These are phyloP conservation scores for Leccinellum rugosiceps DNA, from an alignment of 768 basidiomycete species.

Conservation along the genomic window DNA sequence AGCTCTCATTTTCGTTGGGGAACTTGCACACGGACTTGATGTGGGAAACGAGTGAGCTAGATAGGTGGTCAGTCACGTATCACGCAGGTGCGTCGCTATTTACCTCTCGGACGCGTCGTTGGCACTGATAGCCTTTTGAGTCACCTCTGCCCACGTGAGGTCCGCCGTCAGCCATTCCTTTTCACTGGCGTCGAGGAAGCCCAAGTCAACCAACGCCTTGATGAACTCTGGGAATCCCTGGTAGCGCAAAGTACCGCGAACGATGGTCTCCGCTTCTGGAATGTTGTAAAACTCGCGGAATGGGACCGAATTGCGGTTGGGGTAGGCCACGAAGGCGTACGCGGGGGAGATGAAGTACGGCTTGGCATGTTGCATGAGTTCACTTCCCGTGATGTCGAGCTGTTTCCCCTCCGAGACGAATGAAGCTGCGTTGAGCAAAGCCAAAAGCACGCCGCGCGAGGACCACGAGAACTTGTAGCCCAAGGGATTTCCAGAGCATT, in stretches of 20 bases:
- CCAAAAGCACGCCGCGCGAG: conserved; percentile 91
- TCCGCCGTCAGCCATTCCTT: conserved; percentile 77
- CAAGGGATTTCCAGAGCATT: conserved; percentile 89
- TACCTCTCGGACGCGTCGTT: conserved; percentile 68
- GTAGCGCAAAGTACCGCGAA: conserved; percentile 92
- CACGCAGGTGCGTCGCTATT: not conserved
- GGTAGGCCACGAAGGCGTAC: conserved; percentile 94
- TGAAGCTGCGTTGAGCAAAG: conserved; percentile 86
- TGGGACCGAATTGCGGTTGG: conserved; percentile 90
- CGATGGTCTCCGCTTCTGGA: conserved; percentile 88
- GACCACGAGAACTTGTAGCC: conserved; percentile 99
- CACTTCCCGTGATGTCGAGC: conserved; percentile 66
- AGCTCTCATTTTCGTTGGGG: conserved; percentile 64
- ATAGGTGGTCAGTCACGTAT: not conserved
- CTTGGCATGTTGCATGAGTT: conserved; percentile 87
- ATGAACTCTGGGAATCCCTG: conserved; percentile 98
- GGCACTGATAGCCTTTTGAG: conserved; percentile 69
- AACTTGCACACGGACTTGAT: conserved; percentile 71
- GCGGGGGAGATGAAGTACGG: conserved; percentile 96
- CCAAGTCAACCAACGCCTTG: conserved; percentile 78
- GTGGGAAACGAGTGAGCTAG: conserved; percentile 67
- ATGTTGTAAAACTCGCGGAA: conserved; percentile 93
- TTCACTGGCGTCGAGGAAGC: conserved; percentile 73
- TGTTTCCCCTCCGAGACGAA: conserved; percentile 67
- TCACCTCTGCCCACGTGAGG: conserved; percentile 82